Base-by-base conservation (phyloP, 257 asterid genomes). In the Capsicum pubescens region DNA sequence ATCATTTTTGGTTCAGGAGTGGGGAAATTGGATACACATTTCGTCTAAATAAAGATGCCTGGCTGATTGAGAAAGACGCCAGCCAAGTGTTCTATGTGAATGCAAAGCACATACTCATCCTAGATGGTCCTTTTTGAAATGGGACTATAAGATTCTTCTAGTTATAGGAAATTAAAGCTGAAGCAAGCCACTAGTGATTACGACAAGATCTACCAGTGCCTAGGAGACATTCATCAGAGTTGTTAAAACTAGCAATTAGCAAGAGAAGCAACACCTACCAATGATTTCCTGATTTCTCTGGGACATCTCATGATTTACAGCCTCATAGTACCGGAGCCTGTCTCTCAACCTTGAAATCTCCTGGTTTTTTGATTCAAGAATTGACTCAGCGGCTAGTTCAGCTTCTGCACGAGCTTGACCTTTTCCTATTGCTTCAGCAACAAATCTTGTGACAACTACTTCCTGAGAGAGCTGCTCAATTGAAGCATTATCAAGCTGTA, bases 271-370 rank as follows among this genome's bases (percentile, higher is more conserved):
- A 58, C 80, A 86, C 94, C 82, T 91, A 95, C 99, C 99, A 42
- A 93, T 88, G 80, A 92, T 84, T 79, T 83, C 92, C 48, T 84
- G 98, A 89, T 94, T 96, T 86, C 99, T 92, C 90, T 96, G 98
- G 36, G 97, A 91, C 95, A 96, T 89, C 84, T 94, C 98, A 71
- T 90, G 97, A 88, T 94, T 96, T 72, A 92, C 97, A 84, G 94
- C 92, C 90, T 96, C 98, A 19, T 87, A 93, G 85, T 96, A 96
- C 86, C 89, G 93, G 89, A 96, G 88, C 76, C 91, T 91, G 85
- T 94, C 98, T 36, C 91, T 91, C 85, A 96, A 72, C 81, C 98
- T 89, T 19, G 86, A 72, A 83, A 94, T 92, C 84, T 96, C 98
- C 90, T 87, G 97, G 79, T 92, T 97, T 90, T 96, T 96, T 76